Percentiles rank a stretch among this genome's conserved stretches.
Conservation (phyloP, 805 yeast species). For the Metschnikowia sp. region DNA sequence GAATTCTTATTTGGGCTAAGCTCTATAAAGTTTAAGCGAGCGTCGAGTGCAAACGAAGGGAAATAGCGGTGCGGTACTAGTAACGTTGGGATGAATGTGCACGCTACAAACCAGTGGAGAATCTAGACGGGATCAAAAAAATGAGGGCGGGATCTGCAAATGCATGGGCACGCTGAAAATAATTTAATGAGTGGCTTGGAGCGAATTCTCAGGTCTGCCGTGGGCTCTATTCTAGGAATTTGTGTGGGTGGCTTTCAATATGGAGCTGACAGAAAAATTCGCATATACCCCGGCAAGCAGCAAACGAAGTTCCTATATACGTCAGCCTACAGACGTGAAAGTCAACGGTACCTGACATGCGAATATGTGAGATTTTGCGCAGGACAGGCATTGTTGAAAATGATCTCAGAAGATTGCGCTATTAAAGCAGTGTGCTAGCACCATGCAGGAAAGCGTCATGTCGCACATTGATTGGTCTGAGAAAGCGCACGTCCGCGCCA, state of each 20-base stretch:
- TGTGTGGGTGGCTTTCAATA: neutral
- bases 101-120: constrained; percentile 1
- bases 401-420: constrained; percentile 10
- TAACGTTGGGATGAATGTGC: neutral
- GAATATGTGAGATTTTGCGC: constrained; percentile 12
- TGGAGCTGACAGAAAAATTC: neutral
- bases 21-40: neutral
- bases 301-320: constrained; percentile 7
- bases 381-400: constrained; percentile 4
- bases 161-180: neutral
- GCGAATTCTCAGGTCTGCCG: too few relatives aligned
- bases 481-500: neutral
- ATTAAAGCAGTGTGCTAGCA: constrained; percentile 1
- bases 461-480: neutral
- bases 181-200: neutral
- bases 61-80: neutral
- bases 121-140: neutral
- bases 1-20: neutral
- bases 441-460: too few relatives aligned
- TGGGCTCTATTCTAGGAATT: neutral
- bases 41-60: neutral
- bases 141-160: neutral
- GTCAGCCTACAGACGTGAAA: neutral
- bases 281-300: constrained; percentile 5
- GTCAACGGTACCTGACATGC: constrained; percentile 13